A percentile compares a stretch with the other conserved stretches of the same genome.
These are phyloP conservation scores for Cicer chorassanicum DNA, from an alignment of 306 rosid species.

Conservation along the genomic window DNA sequence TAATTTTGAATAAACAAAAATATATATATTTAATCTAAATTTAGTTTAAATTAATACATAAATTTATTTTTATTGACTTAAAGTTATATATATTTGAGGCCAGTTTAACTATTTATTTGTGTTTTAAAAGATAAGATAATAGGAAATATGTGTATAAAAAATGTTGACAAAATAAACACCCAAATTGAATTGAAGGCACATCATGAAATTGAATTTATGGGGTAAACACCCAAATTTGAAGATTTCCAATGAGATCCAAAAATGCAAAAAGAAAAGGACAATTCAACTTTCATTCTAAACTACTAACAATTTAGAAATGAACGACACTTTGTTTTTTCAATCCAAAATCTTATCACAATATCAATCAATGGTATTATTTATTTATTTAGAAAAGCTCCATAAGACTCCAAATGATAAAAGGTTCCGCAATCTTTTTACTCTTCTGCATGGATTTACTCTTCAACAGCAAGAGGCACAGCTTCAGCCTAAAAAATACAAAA, in stretches of 20 bases:
- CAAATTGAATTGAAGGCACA: conserved; percentile 31
- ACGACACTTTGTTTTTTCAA: neutral
- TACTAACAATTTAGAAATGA: neutral
- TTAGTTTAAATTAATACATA: no score
- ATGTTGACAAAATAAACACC: conserved; percentile 11
- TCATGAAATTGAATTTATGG: conserved; percentile 51
- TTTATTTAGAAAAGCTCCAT: conserved; percentile 41
- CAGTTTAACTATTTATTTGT: no score
- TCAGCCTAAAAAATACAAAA: conserved; percentile 58
- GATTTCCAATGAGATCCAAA: conserved; percentile 46
- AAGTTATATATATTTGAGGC: no score
- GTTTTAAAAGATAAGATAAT: no score
- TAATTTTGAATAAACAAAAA: no score
- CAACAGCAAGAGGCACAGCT: conserved; percentile 75
- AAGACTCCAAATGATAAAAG: conserved; percentile 45
- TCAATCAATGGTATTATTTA: conserved; percentile 50
- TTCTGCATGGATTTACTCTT: conserved; percentile 53
- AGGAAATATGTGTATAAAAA: no score
- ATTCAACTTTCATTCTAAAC: neutral
- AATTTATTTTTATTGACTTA: no score
- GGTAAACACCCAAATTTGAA: conserved; percentile 50
- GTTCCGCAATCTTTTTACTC: conserved; percentile 47
- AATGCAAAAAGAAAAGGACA: neutral
- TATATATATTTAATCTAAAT: no score
- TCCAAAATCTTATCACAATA: conserved; percentile 43